These are phyloP conservation scores for Puya raimondii DNA, from an alignment of 176 grass and related monocot genomes.

Conservation along the genomic window DNA sequence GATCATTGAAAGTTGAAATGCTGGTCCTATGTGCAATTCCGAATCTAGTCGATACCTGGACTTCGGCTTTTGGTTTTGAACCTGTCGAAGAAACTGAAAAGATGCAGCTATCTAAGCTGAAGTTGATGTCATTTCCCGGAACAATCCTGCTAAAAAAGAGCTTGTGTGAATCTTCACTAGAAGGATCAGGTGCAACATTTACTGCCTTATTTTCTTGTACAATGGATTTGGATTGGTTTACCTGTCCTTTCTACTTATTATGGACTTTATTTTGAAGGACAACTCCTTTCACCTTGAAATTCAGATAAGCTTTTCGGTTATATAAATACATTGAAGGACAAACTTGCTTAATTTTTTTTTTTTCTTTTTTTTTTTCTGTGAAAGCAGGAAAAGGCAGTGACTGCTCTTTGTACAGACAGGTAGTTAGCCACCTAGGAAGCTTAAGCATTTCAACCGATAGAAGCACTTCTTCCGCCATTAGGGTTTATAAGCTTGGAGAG, in stretches of 20 bases:
- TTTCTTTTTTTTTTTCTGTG: neutral
- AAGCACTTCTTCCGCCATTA: neutral
- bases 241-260: neutral
- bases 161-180: slow-evolving; percentile 22
- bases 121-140: slow-evolving; percentile 43
- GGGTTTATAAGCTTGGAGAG: neutral
- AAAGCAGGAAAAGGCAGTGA: neutral
- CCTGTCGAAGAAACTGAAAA: slow-evolving; percentile 51
- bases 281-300: neutral
- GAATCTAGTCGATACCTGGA: slow-evolving; percentile 54
- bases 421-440: neutral
- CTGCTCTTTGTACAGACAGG: neutral
- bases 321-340: neutral
- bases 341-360: neutral
- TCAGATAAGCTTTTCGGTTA: neutral
- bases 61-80: slow-evolving; percentile 43
- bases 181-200: slow-evolving; percentile 23
- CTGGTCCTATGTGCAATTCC: slow-evolving; percentile 67
- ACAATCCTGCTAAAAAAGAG: slow-evolving; percentile 63
- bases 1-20: slow-evolving; percentile 57
- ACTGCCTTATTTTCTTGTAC: neutral
- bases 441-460: neutral
- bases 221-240: neutral
- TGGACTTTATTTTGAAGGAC: neutral
- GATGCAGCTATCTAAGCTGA: slow-evolving; percentile 43